These are phyloP conservation scores for Yamadazyma nakazawae DNA, from an alignment of 805 yeast genomes.

Conservation along the genomic window DNA sequence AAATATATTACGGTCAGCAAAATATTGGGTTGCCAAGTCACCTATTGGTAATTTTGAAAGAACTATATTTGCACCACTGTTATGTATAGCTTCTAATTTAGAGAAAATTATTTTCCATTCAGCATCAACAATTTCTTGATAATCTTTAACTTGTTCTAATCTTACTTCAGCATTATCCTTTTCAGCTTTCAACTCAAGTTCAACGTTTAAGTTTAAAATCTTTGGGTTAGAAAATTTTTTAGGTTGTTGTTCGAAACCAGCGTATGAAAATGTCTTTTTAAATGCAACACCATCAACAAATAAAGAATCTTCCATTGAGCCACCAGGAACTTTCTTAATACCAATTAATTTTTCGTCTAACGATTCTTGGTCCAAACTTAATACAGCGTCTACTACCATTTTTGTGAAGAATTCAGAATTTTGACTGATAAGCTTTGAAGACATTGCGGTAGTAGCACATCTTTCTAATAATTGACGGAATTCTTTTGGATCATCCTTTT, in stretches of 20 bases:
- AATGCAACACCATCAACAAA: slow-evolving; percentile 95
- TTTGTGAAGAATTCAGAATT: slow-evolving; percentile 88
- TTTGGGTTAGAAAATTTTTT: slow-evolving; percentile 77
- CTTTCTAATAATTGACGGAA: slow-evolving; percentile 77
- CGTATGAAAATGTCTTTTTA: slow-evolving; percentile 94
- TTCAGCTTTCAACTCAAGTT: slow-evolving; percentile 95
- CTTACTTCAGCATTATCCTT: slow-evolving; percentile 98
- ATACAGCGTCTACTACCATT: slow-evolving; percentile 95
- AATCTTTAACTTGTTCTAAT: slow-evolving; percentile 87
- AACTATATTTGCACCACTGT: slow-evolving; percentile 88
- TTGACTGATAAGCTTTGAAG: slow-evolving; percentile 85
- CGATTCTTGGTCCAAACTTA: slow-evolving; percentile 78
- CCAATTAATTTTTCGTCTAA: slow-evolving; percentile 90
- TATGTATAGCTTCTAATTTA: slow-evolving; percentile 78
- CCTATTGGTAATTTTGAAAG: slow-evolving; percentile 95
- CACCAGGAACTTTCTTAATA: slow-evolving; percentile 92
- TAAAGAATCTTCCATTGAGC: slow-evolving; percentile 89
- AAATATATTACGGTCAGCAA: slow-evolving; percentile 93
- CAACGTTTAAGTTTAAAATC: slow-evolving; percentile 82
- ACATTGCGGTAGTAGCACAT: slow-evolving; percentile 97
- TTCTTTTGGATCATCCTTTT: slow-evolving; percentile 43
- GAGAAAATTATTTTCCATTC: slow-evolving; percentile 93
- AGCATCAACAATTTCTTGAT: slow-evolving; percentile 97
- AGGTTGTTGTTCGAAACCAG: slow-evolving; percentile 99
- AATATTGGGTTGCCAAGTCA: slow-evolving; percentile 97